A percentile compares a stretch with the other conserved stretches of the same genome.
Conservation (phyloP, 176 grass and related monocot genomes). For the Rhipidocladum racemiflorum region DNA sequence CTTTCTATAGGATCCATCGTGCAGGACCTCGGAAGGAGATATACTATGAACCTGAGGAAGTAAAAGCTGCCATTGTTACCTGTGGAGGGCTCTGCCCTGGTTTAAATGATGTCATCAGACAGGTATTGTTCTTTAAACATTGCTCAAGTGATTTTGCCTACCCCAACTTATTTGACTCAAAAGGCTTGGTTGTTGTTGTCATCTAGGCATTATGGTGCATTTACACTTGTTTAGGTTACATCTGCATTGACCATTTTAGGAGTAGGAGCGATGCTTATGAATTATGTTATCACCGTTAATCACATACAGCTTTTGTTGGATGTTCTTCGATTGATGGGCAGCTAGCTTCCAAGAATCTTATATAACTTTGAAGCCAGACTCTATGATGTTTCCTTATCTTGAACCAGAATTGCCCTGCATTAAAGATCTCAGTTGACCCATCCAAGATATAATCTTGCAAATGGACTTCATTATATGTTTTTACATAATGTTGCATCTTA, state of each 20-base stretch:
- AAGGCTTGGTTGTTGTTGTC: too few species aligned
- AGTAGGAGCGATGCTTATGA: neutral
- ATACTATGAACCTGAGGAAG: slow-evolving; percentile 86
- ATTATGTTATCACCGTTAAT: neutral
- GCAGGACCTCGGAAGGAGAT: slow-evolving; percentile 92
- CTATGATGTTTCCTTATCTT: neutral
- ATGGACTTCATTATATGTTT: neutral
- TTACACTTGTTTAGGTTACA: neutral
- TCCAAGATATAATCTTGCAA: neutral
- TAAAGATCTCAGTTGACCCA: neutral
- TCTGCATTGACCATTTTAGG: neutral
- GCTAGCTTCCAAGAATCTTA: neutral
- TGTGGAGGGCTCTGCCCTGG: slow-evolving; percentile 95
- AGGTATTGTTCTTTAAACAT: slow-evolving; percentile 47
- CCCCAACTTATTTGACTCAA: too few species aligned
- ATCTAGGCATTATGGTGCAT: neutral
- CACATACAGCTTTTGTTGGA: neutral
- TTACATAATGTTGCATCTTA: neutral
- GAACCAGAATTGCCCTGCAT: neutral
- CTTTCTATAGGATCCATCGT: slow-evolving; percentile 75
- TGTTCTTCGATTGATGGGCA: neutral
- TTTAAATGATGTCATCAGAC: slow-evolving; percentile 97
- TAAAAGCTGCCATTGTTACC: slow-evolving; percentile 97
- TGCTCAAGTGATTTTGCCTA: neutral
- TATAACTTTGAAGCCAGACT: neutral